These are phyloP conservation scores for Podaxis sp. DNA, from an alignment of 768 basidiomycete species.

Conservation along the genomic window DNA sequence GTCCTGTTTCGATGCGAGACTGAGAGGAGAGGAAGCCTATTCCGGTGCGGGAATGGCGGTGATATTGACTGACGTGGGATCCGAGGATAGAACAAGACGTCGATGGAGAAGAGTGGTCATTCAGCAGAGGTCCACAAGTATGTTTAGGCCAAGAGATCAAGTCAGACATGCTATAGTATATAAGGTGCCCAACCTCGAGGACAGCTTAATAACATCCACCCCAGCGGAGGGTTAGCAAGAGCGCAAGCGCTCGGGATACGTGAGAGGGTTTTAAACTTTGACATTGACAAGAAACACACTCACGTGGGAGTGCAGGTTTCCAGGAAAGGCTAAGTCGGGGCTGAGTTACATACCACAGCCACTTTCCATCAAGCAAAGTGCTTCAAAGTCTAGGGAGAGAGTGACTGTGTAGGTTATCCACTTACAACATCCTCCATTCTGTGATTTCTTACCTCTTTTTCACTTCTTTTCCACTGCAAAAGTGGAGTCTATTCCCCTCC, in stretches of 20 bases:
- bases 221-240: neutral
- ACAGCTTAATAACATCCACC: neutral
- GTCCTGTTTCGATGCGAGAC: neutral
- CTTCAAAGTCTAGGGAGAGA: neutral
- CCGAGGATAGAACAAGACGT: neutral
- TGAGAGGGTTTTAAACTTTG: neutral
- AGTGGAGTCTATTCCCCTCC: slow-evolving; percentile 38
- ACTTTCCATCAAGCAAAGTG: neutral
- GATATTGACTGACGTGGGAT: neutral
- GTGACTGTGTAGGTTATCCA: neutral
- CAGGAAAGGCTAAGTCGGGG: neutral
- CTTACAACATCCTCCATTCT: neutral
- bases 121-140: neutral
- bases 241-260: neutral
- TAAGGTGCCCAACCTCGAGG: neutral
- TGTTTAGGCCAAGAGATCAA: neutral
- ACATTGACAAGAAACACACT: neutral
- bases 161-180: neutral
- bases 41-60: neutral
- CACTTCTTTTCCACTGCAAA: slow-evolving; percentile 11
- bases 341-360: neutral
- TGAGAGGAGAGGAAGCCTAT: neutral
- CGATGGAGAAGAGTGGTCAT: neutral
- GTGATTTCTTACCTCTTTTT: neutral
- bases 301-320: neutral